Percentiles rank a stretch among this genome's conserved stretches.
Conservation (phyloP, 345 rosid species). For the Mercurialis annua region DNA sequence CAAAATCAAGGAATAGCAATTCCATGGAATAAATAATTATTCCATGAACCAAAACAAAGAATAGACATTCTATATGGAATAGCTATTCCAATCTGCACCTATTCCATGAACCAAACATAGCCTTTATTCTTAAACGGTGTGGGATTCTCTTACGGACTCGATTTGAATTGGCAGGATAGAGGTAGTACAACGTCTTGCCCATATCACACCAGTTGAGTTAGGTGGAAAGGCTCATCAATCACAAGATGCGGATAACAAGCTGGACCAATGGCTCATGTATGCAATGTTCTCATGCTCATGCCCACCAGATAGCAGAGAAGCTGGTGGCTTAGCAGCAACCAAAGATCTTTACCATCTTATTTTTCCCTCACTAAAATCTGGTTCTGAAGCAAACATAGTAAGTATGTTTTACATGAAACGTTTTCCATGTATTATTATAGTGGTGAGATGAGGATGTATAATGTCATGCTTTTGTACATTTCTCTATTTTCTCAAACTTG, state of each 20-base stretch:
- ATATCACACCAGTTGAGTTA: slow-evolving; percentile 85
- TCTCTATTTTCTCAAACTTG: background rate
- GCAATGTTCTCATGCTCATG: slow-evolving; percentile 96
- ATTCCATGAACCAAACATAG: too few species aligned
- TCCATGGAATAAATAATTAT: too few species aligned
- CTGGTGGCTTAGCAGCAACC: slow-evolving; percentile 72
- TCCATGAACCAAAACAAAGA: too few species aligned
- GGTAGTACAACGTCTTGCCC: slow-evolving; percentile 75
- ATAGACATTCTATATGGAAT: too few species aligned
- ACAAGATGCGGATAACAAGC: slow-evolving; percentile 86
- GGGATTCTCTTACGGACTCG: too few species aligned
- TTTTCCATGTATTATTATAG: background rate
- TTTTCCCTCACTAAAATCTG: slow-evolving; percentile 82
- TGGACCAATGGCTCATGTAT: slow-evolving; percentile 98
- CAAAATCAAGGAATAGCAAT: too few species aligned
- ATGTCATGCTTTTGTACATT: background rate
- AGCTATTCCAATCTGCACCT: too few species aligned
- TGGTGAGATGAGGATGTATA: background rate
- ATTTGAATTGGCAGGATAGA: slow-evolving; percentile 55
- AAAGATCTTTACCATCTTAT: slow-evolving; percentile 88
- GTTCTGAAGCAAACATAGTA: slow-evolving; percentile 80
- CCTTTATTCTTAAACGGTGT: too few species aligned
- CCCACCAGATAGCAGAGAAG: slow-evolving; percentile 80
- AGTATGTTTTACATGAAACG: slow-evolving; percentile 26
- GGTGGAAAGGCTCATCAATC: slow-evolving; percentile 92